Base-by-base conservation (phyloP, 179 eudicot species). In the Vitellaria paradoxa region DNA sequence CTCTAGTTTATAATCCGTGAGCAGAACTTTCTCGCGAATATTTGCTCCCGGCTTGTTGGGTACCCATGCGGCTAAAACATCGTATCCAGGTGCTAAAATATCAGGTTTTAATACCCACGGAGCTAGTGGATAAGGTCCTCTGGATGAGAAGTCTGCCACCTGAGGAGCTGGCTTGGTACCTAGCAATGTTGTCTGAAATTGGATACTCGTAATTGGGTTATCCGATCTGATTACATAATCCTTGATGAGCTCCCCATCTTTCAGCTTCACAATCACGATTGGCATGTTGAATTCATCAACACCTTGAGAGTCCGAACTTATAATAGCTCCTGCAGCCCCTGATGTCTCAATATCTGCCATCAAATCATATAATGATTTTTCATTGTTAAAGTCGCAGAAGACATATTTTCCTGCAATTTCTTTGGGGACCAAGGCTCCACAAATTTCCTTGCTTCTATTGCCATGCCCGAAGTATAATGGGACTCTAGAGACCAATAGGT, bases 71-170 rank as follows among this genome's bases (percentile, higher is more conserved):
- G 91, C 93, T 18, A 89, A 68, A 53, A 91, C 47, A 9, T 77
- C 80, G 3, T 78, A 55, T 3, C 95, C 93, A 0, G 96, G 96
- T 42, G 93, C 93, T 71, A 89, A 72, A 0, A 91, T 21, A 68
- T 91, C 93, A 2, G 91, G 96, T 71, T 89, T 89, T 20, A 78
- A 21, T 7, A 78, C 26, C 72, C 76, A 42, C 13, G 81, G 81
- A 45, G 56, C 8, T 10, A 20, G 2, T 2, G 5, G 6, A 9
- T 24, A 26, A 0, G 66, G 76, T 14, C 76, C 76, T 11, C 76
- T 59, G 0, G 72, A 72, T 47, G 76, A 78, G 21, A 78, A 78
- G 13, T 3, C 3, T 2, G 76, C 72, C 42, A 78, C 76, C 4
- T 63, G 64, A 15, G 76, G 72, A 13, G 81, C 72, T 13, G 55